Percentiles rank a stretch among this genome's conserved stretches.
Conservation (phyloP, 2,329 filamentous ascomycete species). For the Lecanicillium sp. region DNA sequence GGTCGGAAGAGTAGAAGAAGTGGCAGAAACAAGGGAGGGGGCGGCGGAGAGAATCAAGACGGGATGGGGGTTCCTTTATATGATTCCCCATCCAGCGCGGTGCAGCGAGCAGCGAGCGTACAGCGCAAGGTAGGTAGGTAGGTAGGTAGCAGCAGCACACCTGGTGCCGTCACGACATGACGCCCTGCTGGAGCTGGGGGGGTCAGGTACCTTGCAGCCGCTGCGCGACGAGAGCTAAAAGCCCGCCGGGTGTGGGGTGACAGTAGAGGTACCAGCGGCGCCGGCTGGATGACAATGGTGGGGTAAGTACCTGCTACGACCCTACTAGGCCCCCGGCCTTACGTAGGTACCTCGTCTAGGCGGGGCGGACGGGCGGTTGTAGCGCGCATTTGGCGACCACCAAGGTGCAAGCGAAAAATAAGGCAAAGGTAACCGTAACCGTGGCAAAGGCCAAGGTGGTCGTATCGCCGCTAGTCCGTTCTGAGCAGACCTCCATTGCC, state of each 20-base stretch:
- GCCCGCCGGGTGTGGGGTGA: neutral
- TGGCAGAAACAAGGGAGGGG: slow-evolving; percentile 4
- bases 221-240: neutral
- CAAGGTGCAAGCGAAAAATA: too few species aligned
- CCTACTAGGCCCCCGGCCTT: neutral
- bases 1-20: slow-evolving; percentile 2
- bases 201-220: neutral
- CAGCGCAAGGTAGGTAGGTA: too few species aligned
- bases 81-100: too few species aligned
- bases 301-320: slow-evolving; percentile 3
- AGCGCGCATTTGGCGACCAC: too few species aligned
- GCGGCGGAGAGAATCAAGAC: slow-evolving; percentile 1
- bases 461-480: neutral
- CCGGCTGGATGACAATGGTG: slow-evolving; percentile 6
- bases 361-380: too few species aligned
- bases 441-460: too few species aligned
- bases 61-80: too few species aligned
- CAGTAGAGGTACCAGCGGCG: slow-evolving; percentile 1
- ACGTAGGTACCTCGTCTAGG: neutral
- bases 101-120: too few species aligned
- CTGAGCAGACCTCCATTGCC: slow-evolving; percentile 4
- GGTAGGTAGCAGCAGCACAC: too few species aligned
- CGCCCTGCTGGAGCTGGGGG: neutral
- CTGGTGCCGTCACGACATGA: too few species aligned
- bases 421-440: too few species aligned